Conservation (phyloP, 306 rosid species). For the Phaseolus lunatus region DNA sequence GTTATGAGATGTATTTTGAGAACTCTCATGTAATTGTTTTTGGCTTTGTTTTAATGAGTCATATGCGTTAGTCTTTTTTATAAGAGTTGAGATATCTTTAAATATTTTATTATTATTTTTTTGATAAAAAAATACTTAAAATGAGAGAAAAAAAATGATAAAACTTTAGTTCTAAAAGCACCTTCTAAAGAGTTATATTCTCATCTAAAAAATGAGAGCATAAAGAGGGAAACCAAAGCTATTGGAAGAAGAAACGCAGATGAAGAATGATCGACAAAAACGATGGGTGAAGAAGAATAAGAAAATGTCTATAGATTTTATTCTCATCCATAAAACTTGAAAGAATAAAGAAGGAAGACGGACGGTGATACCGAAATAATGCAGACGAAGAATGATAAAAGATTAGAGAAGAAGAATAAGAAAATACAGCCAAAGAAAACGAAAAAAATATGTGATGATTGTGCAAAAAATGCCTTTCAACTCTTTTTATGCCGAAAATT, state of each 20-base stretch:
- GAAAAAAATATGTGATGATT: background rate
- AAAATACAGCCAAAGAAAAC: background rate
- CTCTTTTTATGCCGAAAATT: background rate
- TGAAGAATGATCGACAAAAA: background rate
- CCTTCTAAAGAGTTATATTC: background rate
- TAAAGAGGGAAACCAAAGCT: background rate
- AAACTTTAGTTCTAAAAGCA: background rate
- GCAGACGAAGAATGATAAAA: background rate
- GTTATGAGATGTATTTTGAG: too few relatives aligned
- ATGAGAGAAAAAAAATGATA: background rate
- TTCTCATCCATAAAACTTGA: constrained; percentile 4
- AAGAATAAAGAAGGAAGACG: constrained; percentile 1
- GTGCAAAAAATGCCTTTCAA: background rate
- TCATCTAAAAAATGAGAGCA: background rate
- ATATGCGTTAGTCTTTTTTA: too few relatives aligned
- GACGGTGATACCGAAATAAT: background rate
- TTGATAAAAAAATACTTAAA: too few relatives aligned
- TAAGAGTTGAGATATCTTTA: too few relatives aligned
- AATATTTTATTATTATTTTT: too few relatives aligned
- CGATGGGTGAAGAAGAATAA: constrained; percentile 4
- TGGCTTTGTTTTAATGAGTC: too few relatives aligned
- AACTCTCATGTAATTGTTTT: too few relatives aligned
- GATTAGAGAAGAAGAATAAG: background rate
- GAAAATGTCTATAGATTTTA: background rate
- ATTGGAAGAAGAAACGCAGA: constrained; percentile 1